A percentile compares a stretch with the other conserved stretches of the same genome.
Evolutionary conservation across 352 stramenopile species (phyloP).

Genomic region (Plasmopara muralis): DNA sequence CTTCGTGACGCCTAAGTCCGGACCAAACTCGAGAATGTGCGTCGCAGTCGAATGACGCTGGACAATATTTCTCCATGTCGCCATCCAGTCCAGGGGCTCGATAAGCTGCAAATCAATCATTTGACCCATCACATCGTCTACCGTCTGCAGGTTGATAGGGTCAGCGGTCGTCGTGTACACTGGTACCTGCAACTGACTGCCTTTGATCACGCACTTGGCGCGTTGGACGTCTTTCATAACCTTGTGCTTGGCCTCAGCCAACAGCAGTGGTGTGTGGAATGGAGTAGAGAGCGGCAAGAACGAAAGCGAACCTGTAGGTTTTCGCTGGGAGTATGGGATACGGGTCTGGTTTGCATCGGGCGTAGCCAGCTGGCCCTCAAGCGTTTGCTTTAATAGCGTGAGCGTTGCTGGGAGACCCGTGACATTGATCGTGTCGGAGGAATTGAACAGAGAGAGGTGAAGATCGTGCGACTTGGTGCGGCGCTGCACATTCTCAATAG

Average conservation of each 20-base stretch:
- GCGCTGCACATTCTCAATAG: constrained; percentile 42
- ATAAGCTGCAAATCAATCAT: constrained; percentile 63
- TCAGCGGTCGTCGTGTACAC: constrained; percentile 57
- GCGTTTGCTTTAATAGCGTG: constrained; percentile 37
- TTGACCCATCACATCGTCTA: constrained; percentile 38
- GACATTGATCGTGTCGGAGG: constrained; percentile 47
- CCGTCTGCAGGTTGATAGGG: constrained; percentile 45
- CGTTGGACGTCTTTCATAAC: constrained; percentile 50
- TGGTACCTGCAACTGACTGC: constrained; percentile 48
- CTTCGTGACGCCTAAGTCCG: constrained; percentile 48
- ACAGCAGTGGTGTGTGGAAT: constrained; percentile 67
- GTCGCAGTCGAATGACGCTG: constrained; percentile 35
- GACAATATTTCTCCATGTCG: constrained; percentile 37
- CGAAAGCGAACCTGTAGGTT: constrained; percentile 46
- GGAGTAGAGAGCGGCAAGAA: constrained; percentile 62
- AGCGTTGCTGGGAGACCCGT: constrained; percentile 60
- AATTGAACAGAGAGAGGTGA: constrained; percentile 74
- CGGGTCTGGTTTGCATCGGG: constrained; percentile 60
- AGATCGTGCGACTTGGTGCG: constrained; percentile 44
- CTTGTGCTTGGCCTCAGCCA: constrained; percentile 25
- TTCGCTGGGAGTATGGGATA: constrained; percentile 74
- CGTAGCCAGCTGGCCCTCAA: constrained; percentile 45
- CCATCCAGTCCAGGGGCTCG: constrained; percentile 51
- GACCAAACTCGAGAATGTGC: constrained; percentile 75
- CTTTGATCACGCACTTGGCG: constrained; percentile 32